phyloP scores from a whole-genome alignment of 257 asterid species.

The Scutellaria baicalensis region DNA sequence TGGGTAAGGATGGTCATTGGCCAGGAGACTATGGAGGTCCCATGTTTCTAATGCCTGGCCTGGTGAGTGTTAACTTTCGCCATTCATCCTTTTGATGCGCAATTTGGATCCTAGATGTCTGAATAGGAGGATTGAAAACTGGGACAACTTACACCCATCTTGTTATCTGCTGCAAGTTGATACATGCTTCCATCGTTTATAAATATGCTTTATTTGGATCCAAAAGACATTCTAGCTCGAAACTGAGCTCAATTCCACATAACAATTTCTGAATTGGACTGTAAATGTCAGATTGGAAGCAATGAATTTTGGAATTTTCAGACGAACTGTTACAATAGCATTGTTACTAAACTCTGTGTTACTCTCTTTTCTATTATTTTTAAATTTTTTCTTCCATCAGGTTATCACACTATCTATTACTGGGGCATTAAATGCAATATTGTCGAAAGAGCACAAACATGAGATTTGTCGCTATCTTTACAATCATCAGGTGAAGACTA shows the following conservation, averaged over 20 bases:
- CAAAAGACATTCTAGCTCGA: not conserved
- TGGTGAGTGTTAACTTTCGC: slow-evolving; percentile 46
- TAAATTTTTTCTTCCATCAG: slow-evolving; percentile 34
- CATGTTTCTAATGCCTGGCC: slow-evolving; percentile 94
- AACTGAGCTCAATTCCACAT: not conserved
- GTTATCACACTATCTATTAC: slow-evolving; percentile 66
- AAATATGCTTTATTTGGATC: not conserved
- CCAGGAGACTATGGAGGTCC: slow-evolving; percentile 99
- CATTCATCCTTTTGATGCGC: not conserved
- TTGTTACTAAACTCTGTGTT: not conserved
- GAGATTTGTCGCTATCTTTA: slow-evolving; percentile 96
- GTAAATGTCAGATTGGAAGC: not conserved
- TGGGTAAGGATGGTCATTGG: slow-evolving; percentile 95
- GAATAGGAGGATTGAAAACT: not conserved
- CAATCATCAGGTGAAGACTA: slow-evolving; percentile 77
- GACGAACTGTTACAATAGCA: not conserved
- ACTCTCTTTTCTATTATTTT: not conserved
- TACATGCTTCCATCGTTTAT: not conserved
- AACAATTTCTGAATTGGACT: not conserved
- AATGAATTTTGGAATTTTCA: not conserved
- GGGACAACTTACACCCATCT: not conserved
- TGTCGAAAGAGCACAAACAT: slow-evolving; percentile 71
- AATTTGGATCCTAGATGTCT: not conserved
- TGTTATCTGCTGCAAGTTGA: not conserved
- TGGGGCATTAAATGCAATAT: slow-evolving; percentile 84